A percentile compares a stretch with the other conserved stretches of the same genome.
Conservation (phyloP, 768 basidiomycete genomes). For the Mycena galopus region DNA sequence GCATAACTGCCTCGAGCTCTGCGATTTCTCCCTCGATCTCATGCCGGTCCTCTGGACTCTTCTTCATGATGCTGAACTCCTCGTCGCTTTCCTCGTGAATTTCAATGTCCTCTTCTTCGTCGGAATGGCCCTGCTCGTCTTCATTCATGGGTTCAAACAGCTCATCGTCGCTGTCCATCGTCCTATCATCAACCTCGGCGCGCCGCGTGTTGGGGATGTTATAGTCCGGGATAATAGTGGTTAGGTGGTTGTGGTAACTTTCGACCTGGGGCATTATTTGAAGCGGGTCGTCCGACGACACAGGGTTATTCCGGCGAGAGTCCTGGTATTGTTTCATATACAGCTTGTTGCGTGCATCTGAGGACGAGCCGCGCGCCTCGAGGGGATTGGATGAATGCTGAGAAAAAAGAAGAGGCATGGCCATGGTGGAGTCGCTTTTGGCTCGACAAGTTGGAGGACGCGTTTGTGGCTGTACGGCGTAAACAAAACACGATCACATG, state of each 20-base stretch:
- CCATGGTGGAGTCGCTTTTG: too few species aligned
- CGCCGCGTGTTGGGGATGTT: slow-evolving; percentile 31
- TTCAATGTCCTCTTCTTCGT: slow-evolving; percentile 50
- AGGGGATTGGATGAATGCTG: slow-evolving; percentile 84
- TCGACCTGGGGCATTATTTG: slow-evolving; percentile 53
- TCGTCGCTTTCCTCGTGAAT: slow-evolving; percentile 65
- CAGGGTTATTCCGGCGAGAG: slow-evolving; percentile 43
- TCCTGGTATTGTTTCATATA: slow-evolving; percentile 55
- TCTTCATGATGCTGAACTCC: slow-evolving; percentile 68
- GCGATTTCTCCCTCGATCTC: slow-evolving; percentile 85
- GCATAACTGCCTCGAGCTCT: slow-evolving; percentile 76
- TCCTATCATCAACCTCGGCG: slow-evolving; percentile 57
- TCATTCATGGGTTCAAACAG: slow-evolving; percentile 41
- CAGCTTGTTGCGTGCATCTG: slow-evolving; percentile 64
- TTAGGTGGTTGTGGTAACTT: slow-evolving; percentile 66
- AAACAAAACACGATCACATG: too few species aligned
- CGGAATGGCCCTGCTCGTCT: slow-evolving; percentile 47
- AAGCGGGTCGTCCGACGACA: slow-evolving; percentile 68
- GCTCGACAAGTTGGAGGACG: too few species aligned
- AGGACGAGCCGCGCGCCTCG: slow-evolving; percentile 67
- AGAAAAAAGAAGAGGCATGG: slow-evolving; percentile 53
- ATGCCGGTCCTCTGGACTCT: slow-evolving; percentile 73
- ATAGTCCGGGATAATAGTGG: slow-evolving; percentile 53
- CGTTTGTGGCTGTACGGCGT: too few species aligned
- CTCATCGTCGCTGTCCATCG: slow-evolving; percentile 65